Conservation (phyloP, 164 flowering plant genomes). For the Dillenia turbinata region DNA sequence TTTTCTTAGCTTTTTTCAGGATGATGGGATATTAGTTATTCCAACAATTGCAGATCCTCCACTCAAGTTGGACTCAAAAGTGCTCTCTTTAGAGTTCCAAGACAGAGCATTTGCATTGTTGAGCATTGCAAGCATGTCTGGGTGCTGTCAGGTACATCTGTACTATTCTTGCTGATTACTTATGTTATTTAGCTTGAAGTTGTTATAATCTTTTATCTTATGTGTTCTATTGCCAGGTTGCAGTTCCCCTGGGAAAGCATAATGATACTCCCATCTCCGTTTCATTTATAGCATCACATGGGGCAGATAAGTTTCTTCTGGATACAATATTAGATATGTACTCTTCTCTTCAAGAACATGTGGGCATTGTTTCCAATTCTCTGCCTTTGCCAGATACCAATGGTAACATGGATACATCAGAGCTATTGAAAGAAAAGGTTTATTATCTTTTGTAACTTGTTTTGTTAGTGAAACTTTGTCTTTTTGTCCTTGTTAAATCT, state of each 20-base stretch:
- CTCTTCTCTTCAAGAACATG: slow-evolving; percentile 74
- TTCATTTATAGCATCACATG: slow-evolving; percentile 82
- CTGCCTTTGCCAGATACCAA: slow-evolving; percentile 54
- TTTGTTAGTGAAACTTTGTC: background rate
- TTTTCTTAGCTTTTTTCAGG: slow-evolving; percentile 32
- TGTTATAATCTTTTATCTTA: background rate
- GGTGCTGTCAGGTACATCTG: slow-evolving; percentile 86
- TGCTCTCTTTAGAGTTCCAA: slow-evolving; percentile 44
- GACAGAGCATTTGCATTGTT: slow-evolving; percentile 53
- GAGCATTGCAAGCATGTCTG: slow-evolving; percentile 88
- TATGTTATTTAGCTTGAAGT: background rate
- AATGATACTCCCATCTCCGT: slow-evolving; percentile 62
- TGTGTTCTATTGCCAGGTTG: slow-evolving; percentile 43
- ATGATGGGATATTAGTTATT: slow-evolving; percentile 73
- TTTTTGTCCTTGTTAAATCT: too few species aligned
- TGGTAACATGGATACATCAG: slow-evolving; percentile 73
- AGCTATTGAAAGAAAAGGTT: slow-evolving; percentile 94
- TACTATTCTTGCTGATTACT: background rate
- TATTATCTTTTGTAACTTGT: background rate
- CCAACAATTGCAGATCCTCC: slow-evolving; percentile 84
- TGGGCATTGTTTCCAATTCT: slow-evolving; percentile 42
- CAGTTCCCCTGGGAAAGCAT: slow-evolving; percentile 81
- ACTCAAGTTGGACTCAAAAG: slow-evolving; percentile 40
- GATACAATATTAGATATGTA: slow-evolving; percentile 82
- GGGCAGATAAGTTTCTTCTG: slow-evolving; percentile 86